phyloP scores from a whole-genome alignment of 768 basidiomycete species.

The Pisolithus albus region DNA sequence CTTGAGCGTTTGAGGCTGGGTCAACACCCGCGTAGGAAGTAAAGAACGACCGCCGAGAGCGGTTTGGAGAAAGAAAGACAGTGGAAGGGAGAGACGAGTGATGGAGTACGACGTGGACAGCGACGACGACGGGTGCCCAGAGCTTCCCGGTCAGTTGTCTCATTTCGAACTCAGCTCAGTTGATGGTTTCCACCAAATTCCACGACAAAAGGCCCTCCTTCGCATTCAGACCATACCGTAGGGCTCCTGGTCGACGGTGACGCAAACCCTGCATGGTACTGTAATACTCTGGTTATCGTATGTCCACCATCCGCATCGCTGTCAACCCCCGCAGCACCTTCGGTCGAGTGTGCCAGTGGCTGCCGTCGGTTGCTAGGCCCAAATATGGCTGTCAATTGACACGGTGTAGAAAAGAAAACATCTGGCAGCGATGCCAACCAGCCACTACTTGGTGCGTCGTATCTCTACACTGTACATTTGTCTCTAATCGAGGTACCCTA shows the following conservation, averaged over 20 bases:
- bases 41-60: slow-evolving; percentile 27
- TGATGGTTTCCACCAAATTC: not conserved
- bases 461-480: too few species aligned
- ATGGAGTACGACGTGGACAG: not conserved
- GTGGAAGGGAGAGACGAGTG: slow-evolving; percentile 9
- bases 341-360: too few species aligned
- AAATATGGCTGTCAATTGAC: too few species aligned
- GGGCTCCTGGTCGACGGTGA: not conserved
- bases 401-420: too few species aligned
- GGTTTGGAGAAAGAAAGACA: slow-evolving; percentile 5
- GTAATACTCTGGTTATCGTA: not conserved
- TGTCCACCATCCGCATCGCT: not conserved
- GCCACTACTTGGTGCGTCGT: too few species aligned
- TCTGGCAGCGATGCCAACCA: too few species aligned
- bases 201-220: not conserved
- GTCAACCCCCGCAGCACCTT: not conserved
- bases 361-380: too few species aligned
- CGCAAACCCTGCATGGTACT: not conserved
- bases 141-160: not conserved
- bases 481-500: too few species aligned
- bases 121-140: not conserved
- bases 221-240: not conserved
- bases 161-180: slow-evolving; percentile 3
- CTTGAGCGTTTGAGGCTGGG: not conserved
- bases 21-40: slow-evolving; percentile 5